Evolutionary conservation across 1,284 basidiomycete genomes (phyloP).

Genomic region (Neolentinus lepideus): DNA sequence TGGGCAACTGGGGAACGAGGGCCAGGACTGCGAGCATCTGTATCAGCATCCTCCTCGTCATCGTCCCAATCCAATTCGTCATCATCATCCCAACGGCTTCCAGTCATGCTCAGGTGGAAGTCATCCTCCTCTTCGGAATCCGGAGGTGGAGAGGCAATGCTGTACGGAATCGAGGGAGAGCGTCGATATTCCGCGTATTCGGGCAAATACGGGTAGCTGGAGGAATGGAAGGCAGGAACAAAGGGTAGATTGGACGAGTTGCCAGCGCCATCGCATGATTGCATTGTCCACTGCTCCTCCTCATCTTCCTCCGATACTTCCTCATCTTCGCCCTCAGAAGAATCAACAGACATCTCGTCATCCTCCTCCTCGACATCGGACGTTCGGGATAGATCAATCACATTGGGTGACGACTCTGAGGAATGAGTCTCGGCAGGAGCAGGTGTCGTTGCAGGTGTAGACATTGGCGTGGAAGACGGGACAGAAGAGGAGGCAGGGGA

Average conservation of each 20-base stretch:
- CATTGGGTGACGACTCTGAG: constrained; percentile 16
- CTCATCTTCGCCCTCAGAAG: constrained; percentile 14
- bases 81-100: constrained; percentile 30
- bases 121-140: constrained; percentile 58
- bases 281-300: constrained; percentile 20
- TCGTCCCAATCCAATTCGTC: constrained; percentile 21
- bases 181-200: constrained; percentile 30
- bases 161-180: constrained; percentile 47
- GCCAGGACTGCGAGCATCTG: constrained; percentile 46
- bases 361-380: constrained; percentile 17
- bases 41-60: constrained; percentile 26
- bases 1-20: constrained; percentile 47
- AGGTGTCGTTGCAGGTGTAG: constrained; percentile 12
- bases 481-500: constrained; percentile 16
- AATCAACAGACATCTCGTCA: constrained; percentile 21
- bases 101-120: constrained; percentile 32
- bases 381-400: constrained; percentile 37
- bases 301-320: constrained; percentile 22
- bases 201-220: constrained; percentile 19
- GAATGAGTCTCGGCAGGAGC: constrained; percentile 6
- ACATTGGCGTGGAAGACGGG: constrained; percentile 12
- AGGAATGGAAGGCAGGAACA: constrained; percentile 22
- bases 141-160: constrained; percentile 50
- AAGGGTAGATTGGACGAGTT: constrained; percentile 26
- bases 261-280: constrained; percentile 36